These are phyloP conservation scores for Stephania yunnanensis DNA, from an alignment of 164 flowering plant genomes.

Conservation along the genomic window DNA sequence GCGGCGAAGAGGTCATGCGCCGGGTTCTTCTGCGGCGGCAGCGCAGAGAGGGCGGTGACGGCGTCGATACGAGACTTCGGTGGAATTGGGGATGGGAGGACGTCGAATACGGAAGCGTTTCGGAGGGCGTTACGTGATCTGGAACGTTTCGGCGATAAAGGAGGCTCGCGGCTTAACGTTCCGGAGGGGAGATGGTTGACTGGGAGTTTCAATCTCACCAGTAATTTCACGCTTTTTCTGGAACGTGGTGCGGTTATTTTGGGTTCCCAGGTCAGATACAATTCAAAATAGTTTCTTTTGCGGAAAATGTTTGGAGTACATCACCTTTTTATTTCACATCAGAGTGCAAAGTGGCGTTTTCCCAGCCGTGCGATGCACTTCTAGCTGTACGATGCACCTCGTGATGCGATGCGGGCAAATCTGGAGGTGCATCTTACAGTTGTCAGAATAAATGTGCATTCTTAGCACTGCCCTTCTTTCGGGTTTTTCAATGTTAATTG, in stretches of 20 bases:
- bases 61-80: constrained; percentile 75
- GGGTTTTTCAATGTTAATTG: too few species aligned
- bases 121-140: constrained; percentile 48
- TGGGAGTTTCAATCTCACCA: constrained; percentile 90
- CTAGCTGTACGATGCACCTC: too few species aligned
- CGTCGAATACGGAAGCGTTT: constrained; percentile 78
- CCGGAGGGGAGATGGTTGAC: constrained; percentile 82
- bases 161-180: constrained; percentile 69
- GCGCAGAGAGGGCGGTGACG: constrained; percentile 31
- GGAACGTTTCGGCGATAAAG: constrained; percentile 37
- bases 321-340: too few species aligned
- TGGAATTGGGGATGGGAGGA: constrained; percentile 83
- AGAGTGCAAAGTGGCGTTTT: too few species aligned
- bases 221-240: constrained; percentile 88
- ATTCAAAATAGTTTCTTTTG: too few species aligned
- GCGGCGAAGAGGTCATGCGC: constrained; percentile 27
- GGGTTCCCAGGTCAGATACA: constrained; percentile 69
- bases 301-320: too few species aligned
- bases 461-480: too few species aligned
- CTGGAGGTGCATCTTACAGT: too few species aligned
- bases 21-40: constrained; percentile 33
- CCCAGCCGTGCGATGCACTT: too few species aligned
- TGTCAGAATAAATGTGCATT: too few species aligned
- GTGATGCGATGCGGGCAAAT: too few species aligned
- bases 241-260: constrained; percentile 78